Conservation (phyloP, 73 alveolate genomes). For the Symbiodinium natans region DNA sequence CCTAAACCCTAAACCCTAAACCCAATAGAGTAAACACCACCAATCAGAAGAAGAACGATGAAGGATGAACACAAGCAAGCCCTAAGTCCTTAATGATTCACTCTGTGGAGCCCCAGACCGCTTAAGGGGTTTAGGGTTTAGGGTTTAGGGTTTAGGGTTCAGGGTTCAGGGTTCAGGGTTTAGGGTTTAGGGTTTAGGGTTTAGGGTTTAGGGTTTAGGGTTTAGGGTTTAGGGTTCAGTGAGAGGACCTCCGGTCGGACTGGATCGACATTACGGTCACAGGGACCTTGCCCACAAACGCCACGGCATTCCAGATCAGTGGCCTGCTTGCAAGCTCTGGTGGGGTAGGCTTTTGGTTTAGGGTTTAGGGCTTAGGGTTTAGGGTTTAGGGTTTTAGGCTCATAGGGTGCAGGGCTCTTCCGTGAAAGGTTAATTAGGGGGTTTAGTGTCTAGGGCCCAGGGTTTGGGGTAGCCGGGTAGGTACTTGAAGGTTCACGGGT, state of each 20-base stretch:
- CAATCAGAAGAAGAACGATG: too few relatives aligned
- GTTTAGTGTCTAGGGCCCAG: too few relatives aligned
- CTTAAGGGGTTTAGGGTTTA: neutral
- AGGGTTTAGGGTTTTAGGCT: neutral
- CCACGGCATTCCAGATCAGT: conserved; percentile 68
- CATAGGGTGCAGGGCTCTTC: too few relatives aligned
- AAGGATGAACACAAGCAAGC: too few relatives aligned
- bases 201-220: neutral
- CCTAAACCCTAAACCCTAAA: too few relatives aligned
- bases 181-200: neutral
- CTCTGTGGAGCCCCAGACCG: too few relatives aligned
- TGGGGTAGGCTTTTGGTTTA: too few relatives aligned
- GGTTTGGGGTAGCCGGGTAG: too few relatives aligned
- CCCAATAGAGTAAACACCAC: too few relatives aligned
- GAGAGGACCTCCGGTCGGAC: conserved; percentile 35
- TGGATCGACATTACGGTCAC: conserved; percentile 72
- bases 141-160: neutral
- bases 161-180: neutral
- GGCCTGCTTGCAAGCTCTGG: neutral
- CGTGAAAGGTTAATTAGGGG: too few relatives aligned
- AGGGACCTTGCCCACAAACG: conserved; percentile 18
- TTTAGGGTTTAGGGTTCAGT: neutral
- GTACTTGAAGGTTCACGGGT: too few relatives aligned
- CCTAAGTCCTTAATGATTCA: too few relatives aligned
- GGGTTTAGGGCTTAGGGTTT: neutral